These are phyloP conservation scores for Penicillium desertorum DNA, from an alignment of 495 filamentous ascomycete genomes.

Conservation along the genomic window DNA sequence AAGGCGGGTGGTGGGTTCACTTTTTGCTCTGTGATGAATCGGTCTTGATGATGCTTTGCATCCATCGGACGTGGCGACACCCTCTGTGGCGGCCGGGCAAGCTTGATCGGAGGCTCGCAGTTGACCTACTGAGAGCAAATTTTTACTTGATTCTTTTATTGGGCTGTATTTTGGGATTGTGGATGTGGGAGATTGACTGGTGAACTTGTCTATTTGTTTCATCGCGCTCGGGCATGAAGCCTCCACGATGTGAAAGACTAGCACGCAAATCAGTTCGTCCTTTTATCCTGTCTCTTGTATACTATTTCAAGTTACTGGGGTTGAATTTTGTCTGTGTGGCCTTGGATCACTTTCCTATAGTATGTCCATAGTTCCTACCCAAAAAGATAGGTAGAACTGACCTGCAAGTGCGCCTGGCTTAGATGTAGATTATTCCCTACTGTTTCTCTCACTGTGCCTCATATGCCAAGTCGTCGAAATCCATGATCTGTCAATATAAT, in stretches of 20 bases:
- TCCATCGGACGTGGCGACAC: constrained; percentile 11
- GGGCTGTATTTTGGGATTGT: neutral
- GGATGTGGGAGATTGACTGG: neutral
- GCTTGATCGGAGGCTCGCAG: constrained; percentile 10
- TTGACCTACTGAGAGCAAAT: constrained; percentile 6
- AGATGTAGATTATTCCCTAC: neutral
- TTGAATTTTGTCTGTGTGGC: neutral
- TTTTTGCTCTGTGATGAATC: constrained; percentile 8
- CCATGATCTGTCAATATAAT: neutral
- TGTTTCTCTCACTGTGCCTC: too few species aligned
- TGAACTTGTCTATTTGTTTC: neutral
- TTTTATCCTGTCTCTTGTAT: neutral
- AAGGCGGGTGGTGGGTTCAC: neutral
- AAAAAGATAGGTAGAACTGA: too few species aligned
- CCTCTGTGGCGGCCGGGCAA: constrained; percentile 6
- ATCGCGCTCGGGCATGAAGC: neutral
- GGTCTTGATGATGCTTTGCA: constrained; percentile 11
- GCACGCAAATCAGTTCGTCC: neutral
- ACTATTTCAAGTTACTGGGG: neutral
- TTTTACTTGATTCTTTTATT: neutral
- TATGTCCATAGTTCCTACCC: neutral
- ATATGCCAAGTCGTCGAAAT: neutral
- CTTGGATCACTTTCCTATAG: too few species aligned
- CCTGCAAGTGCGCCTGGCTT: neutral
- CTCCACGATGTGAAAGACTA: neutral